phyloP scores from a whole-genome alignment of 106 monocot species.

The Platanthera guangdongensis region DNA sequence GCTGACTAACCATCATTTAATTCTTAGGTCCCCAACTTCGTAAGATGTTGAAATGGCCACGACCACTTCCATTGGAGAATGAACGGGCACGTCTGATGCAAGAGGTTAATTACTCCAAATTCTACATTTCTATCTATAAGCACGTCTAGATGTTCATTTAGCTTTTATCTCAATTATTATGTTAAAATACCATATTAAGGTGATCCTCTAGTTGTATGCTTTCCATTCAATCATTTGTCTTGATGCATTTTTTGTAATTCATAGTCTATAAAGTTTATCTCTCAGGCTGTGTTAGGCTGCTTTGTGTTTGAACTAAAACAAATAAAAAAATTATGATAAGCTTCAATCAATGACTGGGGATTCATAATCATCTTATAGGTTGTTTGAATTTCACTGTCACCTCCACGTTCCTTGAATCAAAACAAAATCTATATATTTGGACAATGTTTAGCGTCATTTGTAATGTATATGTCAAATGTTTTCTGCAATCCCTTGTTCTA shows the following conservation, averaged over 20 bases:
- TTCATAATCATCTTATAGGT: neutral
- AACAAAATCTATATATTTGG: neutral
- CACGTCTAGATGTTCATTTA: neutral
- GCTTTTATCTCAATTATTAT: neutral
- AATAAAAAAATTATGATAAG: neutral
- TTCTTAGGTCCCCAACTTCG: constrained; percentile 67
- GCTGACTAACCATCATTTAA: neutral
- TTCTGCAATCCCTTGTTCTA: neutral
- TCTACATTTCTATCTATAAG: neutral
- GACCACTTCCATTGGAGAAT: constrained; percentile 79
- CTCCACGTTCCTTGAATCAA: neutral
- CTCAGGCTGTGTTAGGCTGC: neutral
- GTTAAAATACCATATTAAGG: neutral
- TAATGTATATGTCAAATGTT: neutral
- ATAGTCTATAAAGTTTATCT: neutral
- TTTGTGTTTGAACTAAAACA: neutral
- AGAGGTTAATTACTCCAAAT: constrained; percentile 46
- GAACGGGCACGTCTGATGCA: constrained; percentile 80
- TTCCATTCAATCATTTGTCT: neutral
- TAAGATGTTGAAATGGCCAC: constrained; percentile 75
- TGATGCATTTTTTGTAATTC: neutral
- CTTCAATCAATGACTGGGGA: neutral
- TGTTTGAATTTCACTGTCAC: neutral
- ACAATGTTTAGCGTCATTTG: neutral
- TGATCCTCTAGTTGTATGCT: neutral